These are phyloP conservation scores for Tricholoma saponaceum DNA, from an alignment of 768 basidiomycete species.

Conservation along the genomic window DNA sequence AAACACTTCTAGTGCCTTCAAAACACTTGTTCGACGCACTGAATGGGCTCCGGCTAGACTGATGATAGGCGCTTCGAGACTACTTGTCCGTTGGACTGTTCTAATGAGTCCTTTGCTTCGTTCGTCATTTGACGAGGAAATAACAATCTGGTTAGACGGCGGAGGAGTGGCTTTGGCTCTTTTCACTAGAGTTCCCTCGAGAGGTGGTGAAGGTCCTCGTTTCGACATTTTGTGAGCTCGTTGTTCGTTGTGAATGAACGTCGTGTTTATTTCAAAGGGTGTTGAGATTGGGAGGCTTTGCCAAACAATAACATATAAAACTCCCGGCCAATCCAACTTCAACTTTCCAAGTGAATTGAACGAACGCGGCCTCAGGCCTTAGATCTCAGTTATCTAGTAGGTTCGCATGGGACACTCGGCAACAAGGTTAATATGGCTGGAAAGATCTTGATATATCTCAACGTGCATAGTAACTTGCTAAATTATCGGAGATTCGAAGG, in stretches of 20 bases:
- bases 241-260: not conserved
- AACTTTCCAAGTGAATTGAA: too few relatives aligned
- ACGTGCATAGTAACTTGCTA: too few relatives aligned
- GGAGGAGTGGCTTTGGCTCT: constrained; percentile 49
- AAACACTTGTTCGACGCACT: constrained; percentile 38
- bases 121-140: constrained; percentile 72
- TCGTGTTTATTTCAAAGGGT: not conserved
- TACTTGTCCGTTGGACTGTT: constrained; percentile 88
- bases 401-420: too few relatives aligned
- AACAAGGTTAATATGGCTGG: too few relatives aligned
- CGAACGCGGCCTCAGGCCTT: too few relatives aligned
- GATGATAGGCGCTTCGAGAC: constrained; percentile 90
- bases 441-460: too few relatives aligned
- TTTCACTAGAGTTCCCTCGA: constrained; percentile 57
- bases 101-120: constrained; percentile 77
- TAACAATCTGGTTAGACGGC: constrained; percentile 63
- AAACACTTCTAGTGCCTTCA: not conserved
- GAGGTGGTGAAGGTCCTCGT: constrained; percentile 58
- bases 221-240: constrained; percentile 57
- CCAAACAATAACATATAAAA: constrained; percentile 12
- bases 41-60: constrained; percentile 84
- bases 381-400: too few relatives aligned
- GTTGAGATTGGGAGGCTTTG: not conserved
- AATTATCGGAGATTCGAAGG: too few relatives aligned
- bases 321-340: too few relatives aligned